Base-by-base conservation (phyloP, 139 green algal genomes). In the Micractinium conductrix region DNA sequence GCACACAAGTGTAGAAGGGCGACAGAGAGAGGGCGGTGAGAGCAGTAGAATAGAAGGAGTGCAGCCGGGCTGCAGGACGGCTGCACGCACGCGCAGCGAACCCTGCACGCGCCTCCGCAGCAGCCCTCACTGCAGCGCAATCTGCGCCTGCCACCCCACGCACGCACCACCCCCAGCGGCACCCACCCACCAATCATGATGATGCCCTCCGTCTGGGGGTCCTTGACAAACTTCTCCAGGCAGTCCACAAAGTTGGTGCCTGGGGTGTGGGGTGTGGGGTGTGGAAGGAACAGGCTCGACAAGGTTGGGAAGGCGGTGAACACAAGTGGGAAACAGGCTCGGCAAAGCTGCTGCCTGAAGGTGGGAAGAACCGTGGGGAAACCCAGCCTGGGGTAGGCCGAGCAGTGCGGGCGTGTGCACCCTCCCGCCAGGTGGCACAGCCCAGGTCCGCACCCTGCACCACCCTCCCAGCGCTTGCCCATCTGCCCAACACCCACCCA, bases 161-260 rank as follows among this genome's bases (percentile, higher is more conserved):
- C 62, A 5, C 62, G 37, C 37, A 74, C 19, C n/a, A 26, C 62
- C 62, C 4, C 17, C 28, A 16, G 38, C 8, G n/a, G 30, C 63
- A 42, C 16, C 1, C 33, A 48, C 91, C 98, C 97, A 44, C 97
- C 97, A 82, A 99, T 99, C 94, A 99, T 98, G 89, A 99, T 98
- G 89, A 99, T 99, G 73, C 96, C 96, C 86, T 97, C 93, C 0
- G 96, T 98, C 92, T 99, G 90, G 0, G 95, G 95, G 87, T 99
- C 97, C 19, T 96, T 93, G 1, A 99, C 95, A 86, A 99, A 99
- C 37, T 81, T 75, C 88, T 98, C 92, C 60, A 99, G 84, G 91
- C 96, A 99, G 91, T 99, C 97, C 8, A 99, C 94, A 90, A 99
- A 99, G 92, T 99, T 99, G 65, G 97, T 99, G 80, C 96, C 80